Percentiles rank a stretch among this genome's conserved stretches.
These are phyloP conservation scores for Colletotrichum somersetense DNA, from an alignment of 2,329 filamentous ascomycete genomes.

Conservation along the genomic window DNA sequence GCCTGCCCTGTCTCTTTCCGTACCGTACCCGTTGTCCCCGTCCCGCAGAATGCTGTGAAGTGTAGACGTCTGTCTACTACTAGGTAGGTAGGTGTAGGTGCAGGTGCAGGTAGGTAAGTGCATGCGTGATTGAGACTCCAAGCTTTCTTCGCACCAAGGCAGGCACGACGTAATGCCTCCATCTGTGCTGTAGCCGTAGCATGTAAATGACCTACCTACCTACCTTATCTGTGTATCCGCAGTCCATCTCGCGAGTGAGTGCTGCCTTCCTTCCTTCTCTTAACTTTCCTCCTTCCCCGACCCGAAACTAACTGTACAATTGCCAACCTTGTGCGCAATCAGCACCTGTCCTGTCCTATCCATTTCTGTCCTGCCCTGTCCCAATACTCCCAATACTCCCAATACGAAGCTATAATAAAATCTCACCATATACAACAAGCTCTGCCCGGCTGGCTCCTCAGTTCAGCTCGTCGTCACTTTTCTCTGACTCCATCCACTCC, in stretches of 20 bases:
- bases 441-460: conserved; percentile 3
- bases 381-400: neutral
- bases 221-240: neutral
- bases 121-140: neutral
- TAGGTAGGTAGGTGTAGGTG: neutral
- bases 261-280: conserved; percentile 3
- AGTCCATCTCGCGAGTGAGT: neutral
- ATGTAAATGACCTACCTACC: neutral
- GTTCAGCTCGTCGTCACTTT: conserved; percentile 26
- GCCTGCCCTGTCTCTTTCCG: conserved; percentile 4
- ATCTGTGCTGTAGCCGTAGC: neutral
- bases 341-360: neutral
- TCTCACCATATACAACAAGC: neutral
- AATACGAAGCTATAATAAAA: neutral
- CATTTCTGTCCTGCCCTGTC: too few species aligned
- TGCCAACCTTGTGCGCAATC: neutral
- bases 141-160: neutral
- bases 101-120: neutral
- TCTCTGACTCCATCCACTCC: conserved; percentile 9
- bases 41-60: conserved; percentile 2
- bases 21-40: conserved; percentile 1
- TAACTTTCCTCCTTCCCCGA: neutral
- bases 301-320: neutral
- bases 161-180: neutral
- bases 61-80: neutral